Percentiles rank a stretch among this genome's conserved stretches.
Conservation (phyloP, 805 yeast genomes). For the Teunomyces aglyptinius region DNA sequence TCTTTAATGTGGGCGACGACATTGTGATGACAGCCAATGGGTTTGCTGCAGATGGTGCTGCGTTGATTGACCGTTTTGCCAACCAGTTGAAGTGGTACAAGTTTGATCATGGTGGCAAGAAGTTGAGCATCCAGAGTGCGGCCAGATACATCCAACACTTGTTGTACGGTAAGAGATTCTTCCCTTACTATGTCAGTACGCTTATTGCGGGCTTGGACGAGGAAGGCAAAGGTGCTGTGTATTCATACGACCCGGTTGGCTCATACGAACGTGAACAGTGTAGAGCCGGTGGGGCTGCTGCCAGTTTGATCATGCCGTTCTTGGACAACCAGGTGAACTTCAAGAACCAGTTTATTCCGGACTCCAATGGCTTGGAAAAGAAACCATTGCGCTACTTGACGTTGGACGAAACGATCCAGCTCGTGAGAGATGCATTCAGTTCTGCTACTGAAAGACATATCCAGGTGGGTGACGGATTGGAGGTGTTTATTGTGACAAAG, state of each 20-base stretch:
- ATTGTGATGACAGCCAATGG: conserved; percentile 91
- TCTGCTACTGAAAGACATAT: conserved; percentile 98
- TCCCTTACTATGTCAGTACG: conserved; percentile 96
- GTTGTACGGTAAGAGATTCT: conserved; percentile 88
- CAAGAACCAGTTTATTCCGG: conserved; percentile 85
- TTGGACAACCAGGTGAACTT: conserved; percentile 95
- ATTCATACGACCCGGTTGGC: conserved; percentile 97
- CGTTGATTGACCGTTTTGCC: conserved; percentile 72
- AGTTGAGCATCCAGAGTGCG: conserved; percentile 64
- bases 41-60: conserved; percentile 91
- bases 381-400: conserved; percentile 60
- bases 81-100: conserved; percentile 86
- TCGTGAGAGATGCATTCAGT: conserved; percentile 91
- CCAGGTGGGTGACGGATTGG: conserved; percentile 96
- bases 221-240: conserved; percentile 90
- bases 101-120: conserved; percentile 74
- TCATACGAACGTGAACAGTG: conserved; percentile 97
- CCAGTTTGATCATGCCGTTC: conserved; percentile 94
- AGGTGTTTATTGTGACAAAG: conserved; percentile 85
- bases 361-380: conserved; percentile 63
- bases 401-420: conserved; percentile 79
- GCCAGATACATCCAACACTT: conserved; percentile 91
- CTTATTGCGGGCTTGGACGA: conserved; percentile 91
- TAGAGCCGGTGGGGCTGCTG: conserved; percentile 98
- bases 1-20: conserved; percentile 84